Percentiles rank a stretch among this genome's conserved stretches.
These are phyloP conservation scores for Thelephora ganbajun DNA, from an alignment of 768 basidiomycete genomes.

Conservation along the genomic window DNA sequence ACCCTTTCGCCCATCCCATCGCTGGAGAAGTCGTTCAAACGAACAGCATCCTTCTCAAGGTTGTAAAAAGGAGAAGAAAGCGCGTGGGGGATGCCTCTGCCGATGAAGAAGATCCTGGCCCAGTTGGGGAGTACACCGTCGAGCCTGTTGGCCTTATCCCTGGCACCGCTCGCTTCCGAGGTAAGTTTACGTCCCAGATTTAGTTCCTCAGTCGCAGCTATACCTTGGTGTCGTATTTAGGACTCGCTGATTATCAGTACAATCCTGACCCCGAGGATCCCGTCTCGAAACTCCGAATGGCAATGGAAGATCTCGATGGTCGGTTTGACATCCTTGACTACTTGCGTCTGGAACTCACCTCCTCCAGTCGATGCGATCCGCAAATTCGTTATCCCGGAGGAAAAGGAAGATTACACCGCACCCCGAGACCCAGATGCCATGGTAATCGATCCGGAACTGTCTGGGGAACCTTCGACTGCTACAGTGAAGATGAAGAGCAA, in stretches of 20 bases:
- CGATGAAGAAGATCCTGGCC: constrained; percentile 11
- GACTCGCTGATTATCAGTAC: constrained; percentile 91
- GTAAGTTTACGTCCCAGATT: constrained; percentile 31
- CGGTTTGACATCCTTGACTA: constrained; percentile 8
- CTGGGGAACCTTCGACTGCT: constrained; percentile 3
- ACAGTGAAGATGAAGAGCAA: constrained; percentile 29
- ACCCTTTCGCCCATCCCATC: constrained; percentile 74
- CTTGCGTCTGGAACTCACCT: not conserved
- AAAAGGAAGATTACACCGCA: constrained; percentile 48
- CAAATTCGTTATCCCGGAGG: constrained; percentile 53
- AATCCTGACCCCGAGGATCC: constrained; percentile 63
- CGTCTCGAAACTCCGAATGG: constrained; percentile 47
- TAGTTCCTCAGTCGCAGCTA: not conserved
- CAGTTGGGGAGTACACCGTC: constrained; percentile 57
- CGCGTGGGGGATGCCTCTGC: constrained; percentile 13
- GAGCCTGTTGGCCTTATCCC: constrained; percentile 62
- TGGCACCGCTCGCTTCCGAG: constrained; percentile 81
- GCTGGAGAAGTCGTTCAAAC: constrained; percentile 66
- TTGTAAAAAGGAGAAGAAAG: constrained; percentile 61
- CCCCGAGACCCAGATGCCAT: constrained; percentile 17
- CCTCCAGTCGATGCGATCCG: constrained; percentile 56
- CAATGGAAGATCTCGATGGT: constrained; percentile 82
- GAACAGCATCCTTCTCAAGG: constrained; percentile 73
- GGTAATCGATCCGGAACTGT: constrained; percentile 39
- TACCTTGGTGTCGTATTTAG: constrained; percentile 24